A percentile compares a stretch with the other conserved stretches of the same genome.
These are phyloP conservation scores for Pseudonitzschia multistriata DNA, from an alignment of 108 stramenopile genomes.

Conservation along the genomic window DNA sequence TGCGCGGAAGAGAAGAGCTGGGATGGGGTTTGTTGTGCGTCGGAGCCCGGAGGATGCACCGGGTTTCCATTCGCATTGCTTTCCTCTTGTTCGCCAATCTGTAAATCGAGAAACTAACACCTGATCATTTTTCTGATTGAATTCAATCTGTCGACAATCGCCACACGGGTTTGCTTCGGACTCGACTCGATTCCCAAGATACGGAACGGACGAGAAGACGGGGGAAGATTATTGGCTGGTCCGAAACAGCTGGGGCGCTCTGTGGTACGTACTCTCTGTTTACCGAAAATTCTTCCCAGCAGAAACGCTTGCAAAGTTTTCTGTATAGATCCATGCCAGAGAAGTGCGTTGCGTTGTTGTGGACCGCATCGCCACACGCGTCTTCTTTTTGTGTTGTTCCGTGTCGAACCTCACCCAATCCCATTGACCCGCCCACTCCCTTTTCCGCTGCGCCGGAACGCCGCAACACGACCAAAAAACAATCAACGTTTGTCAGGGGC, in stretches of 20 bases:
- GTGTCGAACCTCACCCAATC: too few relatives aligned
- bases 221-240: slow-evolving; percentile 80
- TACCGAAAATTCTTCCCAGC: background rate
- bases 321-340: background rate
- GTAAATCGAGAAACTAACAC: background rate
- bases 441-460: background rate
- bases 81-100: background rate
- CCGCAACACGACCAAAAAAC: background rate
- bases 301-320: background rate
- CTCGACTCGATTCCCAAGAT: slow-evolving; percentile 17
- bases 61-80: background rate
- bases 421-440: background rate
- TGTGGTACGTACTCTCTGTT: slow-evolving; percentile 56
- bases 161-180: too few relatives aligned
- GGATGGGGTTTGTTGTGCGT: too few relatives aligned
- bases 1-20: too few relatives aligned
- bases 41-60: too few relatives aligned
- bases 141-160: too few relatives aligned
- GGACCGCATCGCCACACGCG: too few relatives aligned
- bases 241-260: slow-evolving; percentile 73
- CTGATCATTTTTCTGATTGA: too few relatives aligned
- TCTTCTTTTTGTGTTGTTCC: too few relatives aligned
- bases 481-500: too few relatives aligned
- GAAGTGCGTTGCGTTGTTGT: too few relatives aligned
- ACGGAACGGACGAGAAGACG: slow-evolving; percentile 68